These are phyloP conservation scores for Botrytis pseudocinerea DNA, from an alignment of 2,329 filamentous ascomycete genomes.

Conservation along the genomic window DNA sequence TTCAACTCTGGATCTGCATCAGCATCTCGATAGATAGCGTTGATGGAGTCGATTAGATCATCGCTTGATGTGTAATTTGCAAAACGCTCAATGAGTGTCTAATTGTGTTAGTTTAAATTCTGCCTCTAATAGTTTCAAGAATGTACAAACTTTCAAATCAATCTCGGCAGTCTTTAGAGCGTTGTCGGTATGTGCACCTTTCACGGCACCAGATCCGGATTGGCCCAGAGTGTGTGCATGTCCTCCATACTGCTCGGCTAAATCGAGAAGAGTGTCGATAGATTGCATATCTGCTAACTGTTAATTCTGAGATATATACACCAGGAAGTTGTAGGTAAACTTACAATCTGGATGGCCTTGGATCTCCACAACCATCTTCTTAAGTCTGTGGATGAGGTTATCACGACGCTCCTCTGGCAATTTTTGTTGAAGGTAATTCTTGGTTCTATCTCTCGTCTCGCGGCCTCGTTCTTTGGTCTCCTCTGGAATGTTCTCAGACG, in stretches of 20 bases:
- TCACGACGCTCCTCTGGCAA: slow-evolving; percentile 91
- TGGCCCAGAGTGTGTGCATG: slow-evolving; percentile 68
- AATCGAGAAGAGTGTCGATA: slow-evolving; percentile 79
- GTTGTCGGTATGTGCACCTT: slow-evolving; percentile 67
- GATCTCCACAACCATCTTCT: slow-evolving; percentile 97
- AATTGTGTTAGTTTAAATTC: slow-evolving; percentile 42
- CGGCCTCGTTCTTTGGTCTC: slow-evolving; percentile 56
- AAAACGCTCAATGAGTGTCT: slow-evolving; percentile 86
- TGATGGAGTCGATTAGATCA: slow-evolving; percentile 81
- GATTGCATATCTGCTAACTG: slow-evolving; percentile 68
- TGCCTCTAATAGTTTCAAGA: not conserved
- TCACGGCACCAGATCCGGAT: slow-evolving; percentile 66
- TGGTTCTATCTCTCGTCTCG: slow-evolving; percentile 56
- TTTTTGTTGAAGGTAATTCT: slow-evolving; percentile 80
- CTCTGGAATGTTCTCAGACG: slow-evolving; percentile 64
- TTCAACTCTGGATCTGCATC: slow-evolving; percentile 84
- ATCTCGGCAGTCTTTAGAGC: slow-evolving; percentile 70
- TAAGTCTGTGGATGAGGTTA: slow-evolving; percentile 86
- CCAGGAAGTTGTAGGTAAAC: slow-evolving; percentile 35
- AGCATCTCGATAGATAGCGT: slow-evolving; percentile 82
- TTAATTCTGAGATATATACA: slow-evolving; percentile 33
- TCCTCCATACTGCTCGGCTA: slow-evolving; percentile 81
- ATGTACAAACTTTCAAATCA: slow-evolving; percentile 59
- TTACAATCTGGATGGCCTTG: slow-evolving; percentile 89
- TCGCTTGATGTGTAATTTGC: slow-evolving; percentile 91